phyloP scores from a whole-genome alignment of 306 rosid species.

The Vachellia pachyceras region DNA sequence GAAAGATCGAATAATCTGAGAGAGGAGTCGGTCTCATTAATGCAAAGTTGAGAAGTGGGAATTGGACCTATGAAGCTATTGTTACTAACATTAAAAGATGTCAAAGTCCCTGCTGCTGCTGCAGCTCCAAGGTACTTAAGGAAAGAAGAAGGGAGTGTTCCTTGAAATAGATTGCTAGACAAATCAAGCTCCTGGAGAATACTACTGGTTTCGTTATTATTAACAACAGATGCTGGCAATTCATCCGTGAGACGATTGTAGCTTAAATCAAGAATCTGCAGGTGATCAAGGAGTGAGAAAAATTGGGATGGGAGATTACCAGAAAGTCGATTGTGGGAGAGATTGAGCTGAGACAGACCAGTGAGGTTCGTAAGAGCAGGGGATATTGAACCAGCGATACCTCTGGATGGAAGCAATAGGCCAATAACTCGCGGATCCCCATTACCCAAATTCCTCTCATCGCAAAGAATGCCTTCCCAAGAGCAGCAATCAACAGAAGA shows the following conservation, averaged over 20 bases:
- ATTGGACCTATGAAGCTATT: slow-evolving; percentile 72
- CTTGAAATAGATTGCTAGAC: slow-evolving; percentile 75
- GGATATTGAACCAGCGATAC: slow-evolving; percentile 56
- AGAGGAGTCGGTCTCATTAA: slow-evolving; percentile 38
- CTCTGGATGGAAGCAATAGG: slow-evolving; percentile 56
- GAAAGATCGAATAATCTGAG: slow-evolving; percentile 71
- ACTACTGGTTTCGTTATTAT: slow-evolving; percentile 15
- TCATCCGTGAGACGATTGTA: slow-evolving; percentile 55
- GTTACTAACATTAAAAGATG: slow-evolving; percentile 77
- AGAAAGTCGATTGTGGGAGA: slow-evolving; percentile 61
- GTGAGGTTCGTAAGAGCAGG: slow-evolving; percentile 51
- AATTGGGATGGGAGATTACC: slow-evolving; percentile 57
- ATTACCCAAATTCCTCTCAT: background rate
- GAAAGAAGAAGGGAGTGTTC: slow-evolving; percentile 59
- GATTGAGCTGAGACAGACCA: slow-evolving; percentile 62
- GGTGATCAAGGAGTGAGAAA: slow-evolving; percentile 48
- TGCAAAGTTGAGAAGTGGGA: slow-evolving; percentile 59
- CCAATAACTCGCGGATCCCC: slow-evolving; percentile 51
- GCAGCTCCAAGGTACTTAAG: slow-evolving; percentile 44
- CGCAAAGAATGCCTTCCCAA: slow-evolving; percentile 81
- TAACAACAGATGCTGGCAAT: slow-evolving; percentile 40
- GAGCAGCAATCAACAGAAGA: slow-evolving; percentile 66
- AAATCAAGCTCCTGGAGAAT: slow-evolving; percentile 56
- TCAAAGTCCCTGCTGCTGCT: slow-evolving; percentile 47
- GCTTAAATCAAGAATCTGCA: slow-evolving; percentile 64